These are phyloP conservation scores for Sclerotinia sclerotiorum DNA, from an alignment of 2,329 filamentous ascomycete genomes.

Conservation along the genomic window DNA sequence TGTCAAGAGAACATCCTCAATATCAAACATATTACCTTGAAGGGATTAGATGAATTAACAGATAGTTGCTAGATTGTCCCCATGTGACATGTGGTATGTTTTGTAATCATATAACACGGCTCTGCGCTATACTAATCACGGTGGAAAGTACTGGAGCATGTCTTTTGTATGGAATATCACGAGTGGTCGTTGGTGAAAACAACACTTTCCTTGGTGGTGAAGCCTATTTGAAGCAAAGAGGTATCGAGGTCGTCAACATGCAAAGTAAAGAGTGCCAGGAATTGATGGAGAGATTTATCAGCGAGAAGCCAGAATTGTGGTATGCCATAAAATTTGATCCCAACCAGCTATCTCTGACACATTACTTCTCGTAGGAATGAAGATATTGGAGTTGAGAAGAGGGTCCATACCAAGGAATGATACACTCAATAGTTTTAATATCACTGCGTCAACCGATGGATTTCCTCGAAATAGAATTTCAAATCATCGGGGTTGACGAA, in stretches of 20 bases:
- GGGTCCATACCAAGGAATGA: constrained; percentile 44
- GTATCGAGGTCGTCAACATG: constrained; percentile 72
- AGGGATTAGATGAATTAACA: not conserved
- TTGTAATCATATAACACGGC: not conserved
- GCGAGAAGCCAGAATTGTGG: constrained; percentile 71
- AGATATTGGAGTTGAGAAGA: constrained; percentile 54
- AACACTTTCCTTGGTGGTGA: constrained; percentile 69
- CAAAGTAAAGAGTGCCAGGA: constrained; percentile 63
- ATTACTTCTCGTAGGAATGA: constrained; percentile 50
- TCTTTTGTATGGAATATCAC: constrained; percentile 70
- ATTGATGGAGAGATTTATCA: constrained; percentile 71
- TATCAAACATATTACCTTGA: not conserved
- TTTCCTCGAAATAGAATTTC: constrained; percentile 90
- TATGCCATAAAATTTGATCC: constrained; percentile 40
- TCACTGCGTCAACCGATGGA: constrained; percentile 63
- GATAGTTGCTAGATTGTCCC: constrained; percentile 52
- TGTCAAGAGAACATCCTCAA: not conserved
- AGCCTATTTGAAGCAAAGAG: constrained; percentile 63
- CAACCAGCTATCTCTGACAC: not conserved
- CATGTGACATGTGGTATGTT: constrained; percentile 68
- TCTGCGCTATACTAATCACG: constrained; percentile 12
- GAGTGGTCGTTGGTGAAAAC: constrained; percentile 78
- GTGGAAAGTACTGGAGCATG: constrained; percentile 63
- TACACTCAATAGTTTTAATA: not conserved
- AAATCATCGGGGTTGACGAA: constrained; percentile 92